Percentiles rank a stretch among this genome's conserved stretches.
phyloP scores from a whole-genome alignment of 768 basidiomycete species.

The Suillus plorans region DNA sequence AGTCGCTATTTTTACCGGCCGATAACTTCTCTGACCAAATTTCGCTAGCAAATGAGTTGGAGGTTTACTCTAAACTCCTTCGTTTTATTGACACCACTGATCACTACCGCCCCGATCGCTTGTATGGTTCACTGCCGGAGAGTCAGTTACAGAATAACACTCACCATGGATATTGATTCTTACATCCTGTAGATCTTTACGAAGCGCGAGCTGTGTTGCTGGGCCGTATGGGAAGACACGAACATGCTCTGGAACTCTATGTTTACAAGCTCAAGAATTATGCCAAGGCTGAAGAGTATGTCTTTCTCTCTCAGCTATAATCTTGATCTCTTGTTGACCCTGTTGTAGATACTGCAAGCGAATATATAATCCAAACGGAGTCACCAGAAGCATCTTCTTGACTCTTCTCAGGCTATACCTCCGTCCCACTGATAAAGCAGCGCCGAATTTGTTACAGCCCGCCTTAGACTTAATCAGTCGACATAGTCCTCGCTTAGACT shows the following conservation, averaged over 20 bases:
- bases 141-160: constrained; percentile 43
- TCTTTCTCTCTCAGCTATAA: constrained; percentile 4
- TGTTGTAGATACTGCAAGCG: constrained; percentile 82
- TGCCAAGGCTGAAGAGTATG: constrained; percentile 86
- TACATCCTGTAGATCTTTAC: constrained; percentile 60
- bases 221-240: constrained; percentile 87
- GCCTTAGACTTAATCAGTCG: constrained; percentile 87
- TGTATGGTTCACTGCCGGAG: constrained; percentile 83
- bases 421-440: constrained; percentile 55
- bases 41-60: constrained; percentile 43
- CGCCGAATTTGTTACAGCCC: constrained; percentile 65
- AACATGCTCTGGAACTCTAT: constrained; percentile 93
- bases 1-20: constrained; percentile 16
- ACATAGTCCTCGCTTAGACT: constrained; percentile 80
- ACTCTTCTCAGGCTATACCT: constrained; percentile 87
- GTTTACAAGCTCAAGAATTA: constrained; percentile 86
- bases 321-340: constrained; percentile 1
- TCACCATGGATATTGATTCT: neutral
- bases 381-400: constrained; percentile 71
- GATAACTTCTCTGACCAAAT: constrained; percentile 7
- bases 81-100: constrained; percentile 71
- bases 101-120: constrained; percentile 71
- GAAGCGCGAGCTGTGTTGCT: constrained; percentile 92
- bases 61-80: constrained; percentile 69
- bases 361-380: constrained; percentile 59